These are phyloP conservation scores for Capsicum pubescens DNA, from an alignment of 257 asterid genomes.

Conservation along the genomic window DNA sequence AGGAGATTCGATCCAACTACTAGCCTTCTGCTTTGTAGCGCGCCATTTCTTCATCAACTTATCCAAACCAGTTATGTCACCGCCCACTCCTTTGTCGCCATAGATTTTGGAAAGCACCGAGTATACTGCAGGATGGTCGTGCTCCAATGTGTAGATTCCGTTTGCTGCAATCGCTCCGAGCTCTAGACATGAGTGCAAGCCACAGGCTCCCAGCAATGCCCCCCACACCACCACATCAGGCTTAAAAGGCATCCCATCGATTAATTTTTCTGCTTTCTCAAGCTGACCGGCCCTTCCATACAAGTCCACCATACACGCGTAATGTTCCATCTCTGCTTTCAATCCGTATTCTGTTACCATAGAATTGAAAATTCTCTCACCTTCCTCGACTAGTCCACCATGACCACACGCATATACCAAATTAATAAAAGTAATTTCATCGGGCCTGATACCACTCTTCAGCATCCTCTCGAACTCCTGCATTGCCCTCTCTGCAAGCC, in stretches of 20 bases:
- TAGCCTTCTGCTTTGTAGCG: constrained; percentile 26
- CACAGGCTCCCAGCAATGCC: constrained; percentile 25
- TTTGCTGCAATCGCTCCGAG: constrained; percentile 26
- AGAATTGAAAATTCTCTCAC: constrained; percentile 26
- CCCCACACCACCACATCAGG: constrained; percentile 29
- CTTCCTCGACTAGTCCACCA: constrained; percentile 48
- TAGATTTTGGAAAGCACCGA: constrained; percentile 23
- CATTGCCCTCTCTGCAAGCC: constrained; percentile 56
- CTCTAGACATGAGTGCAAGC: constrained; percentile 24
- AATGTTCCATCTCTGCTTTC: constrained; percentile 28
- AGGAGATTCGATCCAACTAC: constrained; percentile 26
- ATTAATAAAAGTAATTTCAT: constrained; percentile 61
- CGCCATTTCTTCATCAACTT: constrained; percentile 28
- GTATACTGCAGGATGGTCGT: constrained; percentile 26
- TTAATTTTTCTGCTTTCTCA: constrained; percentile 22
- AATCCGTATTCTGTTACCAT: constrained; percentile 13
- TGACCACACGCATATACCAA: constrained; percentile 76
- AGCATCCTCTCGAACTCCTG: constrained; percentile 36
- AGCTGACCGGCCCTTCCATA: constrained; percentile 26
- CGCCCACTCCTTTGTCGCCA: not conserved
- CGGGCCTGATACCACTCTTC: constrained; percentile 47
- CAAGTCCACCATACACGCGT: constrained; percentile 30
- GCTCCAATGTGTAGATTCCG: constrained; percentile 23
- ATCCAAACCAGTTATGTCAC: constrained; percentile 19
- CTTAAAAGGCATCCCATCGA: constrained; percentile 26